Conservation (phyloP, 768 basidiomycete genomes). For the Sporobolomyces roseus region DNA sequence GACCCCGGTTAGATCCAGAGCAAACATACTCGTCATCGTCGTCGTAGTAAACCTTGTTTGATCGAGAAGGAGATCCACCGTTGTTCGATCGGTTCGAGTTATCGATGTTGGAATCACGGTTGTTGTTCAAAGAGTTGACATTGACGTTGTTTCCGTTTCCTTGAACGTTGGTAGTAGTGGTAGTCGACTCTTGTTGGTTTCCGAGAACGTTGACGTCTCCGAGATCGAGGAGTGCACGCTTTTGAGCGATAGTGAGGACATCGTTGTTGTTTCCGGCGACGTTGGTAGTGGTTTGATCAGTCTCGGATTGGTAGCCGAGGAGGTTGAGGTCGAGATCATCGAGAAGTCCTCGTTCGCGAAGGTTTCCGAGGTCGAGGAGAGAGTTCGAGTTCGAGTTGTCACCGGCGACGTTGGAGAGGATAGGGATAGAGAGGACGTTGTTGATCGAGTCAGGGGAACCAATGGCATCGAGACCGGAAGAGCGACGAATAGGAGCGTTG, state of each 20-base stretch:
- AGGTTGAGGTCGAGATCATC: constrained; percentile 19
- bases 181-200: not conserved
- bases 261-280: constrained; percentile 16
- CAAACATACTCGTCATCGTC: constrained; percentile 8
- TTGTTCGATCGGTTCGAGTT: not conserved
- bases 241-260: constrained; percentile 3
- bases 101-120: constrained; percentile 19
- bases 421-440: constrained; percentile 23
- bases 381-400: constrained; percentile 13
- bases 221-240: constrained; percentile 22
- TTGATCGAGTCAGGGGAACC: constrained; percentile 12
- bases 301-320: constrained; percentile 7
- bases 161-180: constrained; percentile 16
- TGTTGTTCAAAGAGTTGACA: constrained; percentile 19
- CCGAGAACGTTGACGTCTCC: constrained; percentile 25
- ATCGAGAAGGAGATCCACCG: not conserved
- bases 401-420: constrained; percentile 1
- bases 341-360: constrained; percentile 7
- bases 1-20: constrained; percentile 23
- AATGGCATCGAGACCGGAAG: constrained; percentile 11
- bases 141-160: constrained; percentile 25
- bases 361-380: constrained; percentile 3
- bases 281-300: constrained; percentile 17
- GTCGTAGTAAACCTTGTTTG: not conserved
- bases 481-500: constrained; percentile 13